These are phyloP conservation scores for Achaetomiella virescens DNA, from an alignment of 495 filamentous ascomycete species.

Conservation along the genomic window DNA sequence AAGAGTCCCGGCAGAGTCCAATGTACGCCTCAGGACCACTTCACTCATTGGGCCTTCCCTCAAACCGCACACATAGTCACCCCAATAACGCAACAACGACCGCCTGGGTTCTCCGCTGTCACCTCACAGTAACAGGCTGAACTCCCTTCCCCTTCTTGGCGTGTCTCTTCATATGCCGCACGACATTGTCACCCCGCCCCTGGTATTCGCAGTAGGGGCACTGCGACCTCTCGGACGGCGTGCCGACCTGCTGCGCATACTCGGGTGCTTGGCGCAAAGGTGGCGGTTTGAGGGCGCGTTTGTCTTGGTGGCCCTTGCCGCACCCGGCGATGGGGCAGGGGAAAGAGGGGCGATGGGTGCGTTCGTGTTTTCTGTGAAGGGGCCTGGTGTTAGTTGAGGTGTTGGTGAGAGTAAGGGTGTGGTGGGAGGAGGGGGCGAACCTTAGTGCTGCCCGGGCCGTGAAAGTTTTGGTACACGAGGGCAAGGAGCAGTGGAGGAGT, in stretches of 20 bases:
- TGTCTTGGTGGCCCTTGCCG: constrained; percentile 17
- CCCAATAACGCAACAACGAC: too few relatives aligned
- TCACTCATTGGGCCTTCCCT: too few relatives aligned
- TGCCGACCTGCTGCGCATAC: constrained; percentile 6
- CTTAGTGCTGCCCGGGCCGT: background rate
- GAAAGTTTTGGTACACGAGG: background rate
- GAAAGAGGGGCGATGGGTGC: constrained; percentile 17
- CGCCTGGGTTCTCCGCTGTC: too few relatives aligned
- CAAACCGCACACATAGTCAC: too few relatives aligned
- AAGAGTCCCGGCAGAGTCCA: too few relatives aligned
- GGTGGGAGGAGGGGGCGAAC: background rate
- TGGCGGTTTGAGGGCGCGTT: constrained; percentile 21
- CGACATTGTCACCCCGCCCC: constrained; percentile 20
- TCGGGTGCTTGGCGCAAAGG: constrained; percentile 19
- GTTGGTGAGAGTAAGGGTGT: too few relatives aligned
- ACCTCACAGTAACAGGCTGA: too few relatives aligned
- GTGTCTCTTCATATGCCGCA: constrained; percentile 17
- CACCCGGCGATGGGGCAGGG: constrained; percentile 15
- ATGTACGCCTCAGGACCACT: too few relatives aligned
- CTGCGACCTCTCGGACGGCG: constrained; percentile 12
- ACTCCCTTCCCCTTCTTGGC: too few relatives aligned
- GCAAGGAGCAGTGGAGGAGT: background rate
- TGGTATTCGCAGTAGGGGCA: constrained; percentile 18
- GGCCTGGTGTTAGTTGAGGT: background rate
- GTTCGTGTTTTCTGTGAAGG: constrained; percentile 12